Percentiles rank a stretch among this genome's conserved stretches.
phyloP scores from a whole-genome alignment of 2,329 filamentous ascomycete species.

The Ophiocordyceps polyrhachis-furcata region DNA sequence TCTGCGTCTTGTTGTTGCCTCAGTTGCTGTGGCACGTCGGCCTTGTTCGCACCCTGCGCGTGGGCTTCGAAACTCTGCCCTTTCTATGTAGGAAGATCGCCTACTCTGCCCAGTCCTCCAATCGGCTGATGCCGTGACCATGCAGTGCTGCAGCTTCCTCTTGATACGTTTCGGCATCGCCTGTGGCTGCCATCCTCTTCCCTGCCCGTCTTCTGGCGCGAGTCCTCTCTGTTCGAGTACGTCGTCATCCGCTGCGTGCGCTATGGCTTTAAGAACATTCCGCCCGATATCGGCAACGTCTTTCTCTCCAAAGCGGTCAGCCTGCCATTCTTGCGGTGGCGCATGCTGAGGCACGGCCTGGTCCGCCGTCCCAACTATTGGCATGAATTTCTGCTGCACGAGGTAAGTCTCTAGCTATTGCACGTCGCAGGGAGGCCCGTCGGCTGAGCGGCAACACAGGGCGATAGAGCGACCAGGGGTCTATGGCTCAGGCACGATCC shows the following conservation, averaged over 20 bases:
- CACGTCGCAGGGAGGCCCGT: background rate
- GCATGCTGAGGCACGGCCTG: slow-evolving; percentile 56
- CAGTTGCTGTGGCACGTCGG: slow-evolving; percentile 54
- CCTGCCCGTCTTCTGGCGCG: slow-evolving; percentile 43
- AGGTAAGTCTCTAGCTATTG: slow-evolving; percentile 8
- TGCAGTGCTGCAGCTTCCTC: slow-evolving; percentile 1
- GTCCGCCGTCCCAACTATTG: slow-evolving; percentile 43
- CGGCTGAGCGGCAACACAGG: slow-evolving; percentile 5
- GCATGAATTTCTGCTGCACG: slow-evolving; percentile 25
- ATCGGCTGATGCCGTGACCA: background rate
- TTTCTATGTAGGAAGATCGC: slow-evolving; percentile 32
- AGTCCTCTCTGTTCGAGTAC: slow-evolving; percentile 58
- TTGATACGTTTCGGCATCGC: slow-evolving; percentile 7
- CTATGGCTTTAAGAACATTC: slow-evolving; percentile 57
- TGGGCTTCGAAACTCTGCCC: slow-evolving; percentile 43
- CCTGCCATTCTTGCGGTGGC: slow-evolving; percentile 55
- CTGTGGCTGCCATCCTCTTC: slow-evolving; percentile 10
- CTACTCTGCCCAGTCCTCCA: background rate
- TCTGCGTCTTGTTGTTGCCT: slow-evolving; percentile 50
- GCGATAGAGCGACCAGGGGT: slow-evolving; percentile 33
- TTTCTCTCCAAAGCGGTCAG: slow-evolving; percentile 63
- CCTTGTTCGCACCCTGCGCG: slow-evolving; percentile 35
- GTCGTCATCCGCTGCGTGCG: slow-evolving; percentile 59
- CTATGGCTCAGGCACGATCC: slow-evolving; percentile 51
- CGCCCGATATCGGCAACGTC: slow-evolving; percentile 47